Conservation (phyloP, 116 monocot genomes). For the Posidonia oceanica region DNA sequence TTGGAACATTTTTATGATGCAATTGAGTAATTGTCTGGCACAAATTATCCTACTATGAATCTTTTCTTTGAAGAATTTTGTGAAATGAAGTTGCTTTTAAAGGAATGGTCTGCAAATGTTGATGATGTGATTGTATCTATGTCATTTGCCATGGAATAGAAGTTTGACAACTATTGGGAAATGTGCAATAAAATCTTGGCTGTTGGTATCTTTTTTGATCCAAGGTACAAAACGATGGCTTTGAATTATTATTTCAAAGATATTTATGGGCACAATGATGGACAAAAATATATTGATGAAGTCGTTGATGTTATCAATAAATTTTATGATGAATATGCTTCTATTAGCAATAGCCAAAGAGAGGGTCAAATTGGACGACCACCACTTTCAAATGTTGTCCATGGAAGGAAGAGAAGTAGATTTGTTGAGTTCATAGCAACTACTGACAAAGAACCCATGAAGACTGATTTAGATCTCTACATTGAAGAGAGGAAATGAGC, state of each 20-base stretch:
- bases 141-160: constrained; percentile 20
- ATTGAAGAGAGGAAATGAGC: too few species aligned
- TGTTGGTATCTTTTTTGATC: constrained; percentile 22
- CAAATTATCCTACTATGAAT: constrained; percentile 20
- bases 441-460: too few species aligned
- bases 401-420: too few species aligned
- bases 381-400: too few species aligned
- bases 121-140: constrained; percentile 12
- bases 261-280: too few species aligned
- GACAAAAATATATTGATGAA: too few species aligned
- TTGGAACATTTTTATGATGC: constrained; percentile 16
- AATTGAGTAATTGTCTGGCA: constrained; percentile 7
- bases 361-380: too few species aligned
- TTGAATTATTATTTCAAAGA: constrained; percentile 14
- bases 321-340: constrained; percentile 16
- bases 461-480: too few species aligned
- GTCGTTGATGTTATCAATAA: constrained; percentile 12
- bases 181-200: constrained; percentile 18
- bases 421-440: too few species aligned
- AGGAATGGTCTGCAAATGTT: neutral
- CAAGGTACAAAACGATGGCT: constrained; percentile 19
- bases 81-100: constrained; percentile 12
- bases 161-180: constrained; percentile 33
- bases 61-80: constrained; percentile 24
- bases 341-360: too few species aligned